Evolutionary conservation across 176 grass and related monocot genomes (phyloP).

Genomic region (Tillandsia leiboldiana): DNA sequence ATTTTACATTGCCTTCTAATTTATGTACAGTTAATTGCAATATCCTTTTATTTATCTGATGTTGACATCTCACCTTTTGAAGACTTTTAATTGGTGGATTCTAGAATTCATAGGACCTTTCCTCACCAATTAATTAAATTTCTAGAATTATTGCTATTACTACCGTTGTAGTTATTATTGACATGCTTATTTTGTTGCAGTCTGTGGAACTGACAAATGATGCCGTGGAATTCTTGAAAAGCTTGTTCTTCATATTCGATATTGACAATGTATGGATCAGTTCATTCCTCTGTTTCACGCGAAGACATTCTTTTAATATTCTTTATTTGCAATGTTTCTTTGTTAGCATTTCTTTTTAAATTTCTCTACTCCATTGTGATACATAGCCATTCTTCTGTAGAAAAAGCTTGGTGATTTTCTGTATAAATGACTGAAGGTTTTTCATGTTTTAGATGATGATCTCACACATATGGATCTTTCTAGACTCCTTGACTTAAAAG

Average conservation of each 20-base stretch:
- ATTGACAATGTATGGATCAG: constrained; percentile 60
- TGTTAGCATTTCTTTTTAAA: neutral
- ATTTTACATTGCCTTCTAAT: constrained; percentile 6
- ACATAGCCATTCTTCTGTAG: no score
- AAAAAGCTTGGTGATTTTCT: neutral
- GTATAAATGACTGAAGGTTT: neutral
- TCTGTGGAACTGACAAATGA: constrained; percentile 76
- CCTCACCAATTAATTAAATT: neutral
- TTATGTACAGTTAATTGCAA: neutral
- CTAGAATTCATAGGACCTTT: neutral
- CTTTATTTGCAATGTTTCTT: neutral
- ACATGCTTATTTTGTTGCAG: constrained; percentile 29
- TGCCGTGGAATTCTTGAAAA: constrained; percentile 67
- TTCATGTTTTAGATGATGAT: no score
- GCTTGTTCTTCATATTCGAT: constrained; percentile 80
- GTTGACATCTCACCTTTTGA: neutral
- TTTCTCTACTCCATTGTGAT: neutral
- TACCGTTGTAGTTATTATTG: neutral
- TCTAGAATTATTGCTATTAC: neutral
- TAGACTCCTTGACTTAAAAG: no score
- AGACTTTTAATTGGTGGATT: neutral
- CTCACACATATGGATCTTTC: no score
- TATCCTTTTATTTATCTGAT: neutral
- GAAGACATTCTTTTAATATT: neutral
- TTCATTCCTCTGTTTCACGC: neutral